Percentiles rank a stretch among this genome's conserved stretches.
phyloP scores from a whole-genome alignment of 2,329 filamentous ascomycete genomes.

The Curvularia verruculosa region DNA sequence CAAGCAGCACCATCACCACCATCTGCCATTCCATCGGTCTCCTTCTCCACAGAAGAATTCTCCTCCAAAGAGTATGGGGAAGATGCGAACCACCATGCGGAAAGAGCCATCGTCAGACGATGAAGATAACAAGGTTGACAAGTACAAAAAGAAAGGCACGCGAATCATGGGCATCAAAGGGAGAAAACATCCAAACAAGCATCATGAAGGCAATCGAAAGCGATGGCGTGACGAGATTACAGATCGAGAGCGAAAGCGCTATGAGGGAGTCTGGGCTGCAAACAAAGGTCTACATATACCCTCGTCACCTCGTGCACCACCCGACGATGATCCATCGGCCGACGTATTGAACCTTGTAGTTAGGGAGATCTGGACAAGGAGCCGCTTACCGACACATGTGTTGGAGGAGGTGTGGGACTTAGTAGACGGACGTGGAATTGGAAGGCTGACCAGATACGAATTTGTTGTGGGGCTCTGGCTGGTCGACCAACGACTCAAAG shows the following conservation, averaged over 20 bases:
- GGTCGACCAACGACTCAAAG: conserved; percentile 79
- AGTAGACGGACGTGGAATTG: conserved; percentile 64
- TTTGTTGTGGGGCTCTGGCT: conserved; percentile 87
- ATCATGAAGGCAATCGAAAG: conserved; percentile 76
- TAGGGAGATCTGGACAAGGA: conserved; percentile 76
- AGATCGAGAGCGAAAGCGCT: conserved; percentile 74
- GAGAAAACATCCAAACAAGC: conserved; percentile 68
- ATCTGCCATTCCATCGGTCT: conserved; percentile 47
- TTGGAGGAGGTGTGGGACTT: conserved; percentile 79
- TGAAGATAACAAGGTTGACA: conserved; percentile 61
- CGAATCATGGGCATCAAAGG: conserved; percentile 57
- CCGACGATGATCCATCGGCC: conserved; percentile 47
- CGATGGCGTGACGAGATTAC: conserved; percentile 80
- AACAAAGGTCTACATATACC: conserved; percentile 66
- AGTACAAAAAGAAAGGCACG: conserved; percentile 61
- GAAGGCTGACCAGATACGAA: conserved; percentile 68
- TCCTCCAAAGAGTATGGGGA: conserved; percentile 52
- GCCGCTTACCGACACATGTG: conserved; percentile 69
- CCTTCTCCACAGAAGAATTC: conserved; percentile 47
- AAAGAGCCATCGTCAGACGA: conserved; percentile 53
- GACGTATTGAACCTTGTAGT: conserved; percentile 72
- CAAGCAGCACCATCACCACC: conserved; percentile 48
- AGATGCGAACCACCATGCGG: conserved; percentile 70
- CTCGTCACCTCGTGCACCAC: conserved; percentile 10
- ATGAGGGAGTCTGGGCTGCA: conserved; percentile 84